Percentiles rank a stretch among this genome's conserved stretches.
Evolutionary conservation across 2,329 filamentous ascomycete genomes (phyloP).

Genomic region (Aspergillus fijiensis): DNA sequence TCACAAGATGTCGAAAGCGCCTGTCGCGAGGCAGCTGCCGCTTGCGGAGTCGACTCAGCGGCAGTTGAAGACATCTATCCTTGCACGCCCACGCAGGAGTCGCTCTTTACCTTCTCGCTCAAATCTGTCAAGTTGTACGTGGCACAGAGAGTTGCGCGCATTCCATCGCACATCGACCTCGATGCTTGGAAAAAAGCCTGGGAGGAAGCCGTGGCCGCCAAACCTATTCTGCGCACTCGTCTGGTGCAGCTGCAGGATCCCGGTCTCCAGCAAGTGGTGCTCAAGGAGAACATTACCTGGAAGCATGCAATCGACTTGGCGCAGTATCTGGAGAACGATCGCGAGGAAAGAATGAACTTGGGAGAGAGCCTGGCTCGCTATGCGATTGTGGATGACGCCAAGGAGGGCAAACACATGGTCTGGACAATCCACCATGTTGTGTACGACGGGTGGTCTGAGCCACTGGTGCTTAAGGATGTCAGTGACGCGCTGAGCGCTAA

Average conservation of each 20-base stretch:
- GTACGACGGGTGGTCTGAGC: constrained; percentile 52
- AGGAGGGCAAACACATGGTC: constrained; percentile 41
- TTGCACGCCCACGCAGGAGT: constrained; percentile 44
- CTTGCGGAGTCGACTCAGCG: constrained; percentile 30
- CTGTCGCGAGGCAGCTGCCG: constrained; percentile 37
- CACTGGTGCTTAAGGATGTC: constrained; percentile 38
- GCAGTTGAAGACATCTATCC: constrained; percentile 44
- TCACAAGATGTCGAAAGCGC: constrained; percentile 36
- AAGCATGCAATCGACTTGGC: constrained; percentile 24
- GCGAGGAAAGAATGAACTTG: constrained; percentile 33
- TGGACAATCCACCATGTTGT: constrained; percentile 54
- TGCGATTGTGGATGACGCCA: constrained; percentile 29
- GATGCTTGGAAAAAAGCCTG: constrained; percentile 46
- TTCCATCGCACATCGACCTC: constrained; percentile 37
- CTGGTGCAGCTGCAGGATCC: constrained; percentile 38
- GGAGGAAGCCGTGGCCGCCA: constrained; percentile 41
- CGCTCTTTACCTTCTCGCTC: constrained; percentile 47
- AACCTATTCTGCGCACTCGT: constrained; percentile 49
- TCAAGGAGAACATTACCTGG: constrained; percentile 36
- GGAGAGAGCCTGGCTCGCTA: constrained; percentile 38
- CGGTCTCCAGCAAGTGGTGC: constrained; percentile 38
- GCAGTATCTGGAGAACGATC: constrained; percentile 29
- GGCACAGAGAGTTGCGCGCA: constrained; percentile 43
- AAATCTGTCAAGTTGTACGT: constrained; percentile 47
- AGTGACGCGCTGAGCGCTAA: constrained; percentile 26